Evolutionary conservation across 192 early-diverging fungal genomes (phyloP).

Genomic region (Coemansia sp.): DNA sequence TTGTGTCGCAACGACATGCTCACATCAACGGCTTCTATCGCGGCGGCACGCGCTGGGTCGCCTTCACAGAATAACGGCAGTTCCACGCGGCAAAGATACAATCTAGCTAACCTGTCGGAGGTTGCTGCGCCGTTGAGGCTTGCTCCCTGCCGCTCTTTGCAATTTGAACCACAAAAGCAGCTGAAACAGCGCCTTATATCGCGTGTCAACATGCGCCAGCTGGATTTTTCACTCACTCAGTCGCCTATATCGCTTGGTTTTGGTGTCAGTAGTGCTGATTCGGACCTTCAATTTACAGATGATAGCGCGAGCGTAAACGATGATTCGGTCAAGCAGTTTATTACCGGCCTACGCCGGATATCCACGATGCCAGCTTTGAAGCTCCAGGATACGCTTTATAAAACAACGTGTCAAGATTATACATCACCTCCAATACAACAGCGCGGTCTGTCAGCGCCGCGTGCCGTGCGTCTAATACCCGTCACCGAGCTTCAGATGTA

Average conservation of each 20-base stretch:
- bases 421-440: background rate
- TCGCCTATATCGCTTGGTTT: slow-evolving; percentile 12
- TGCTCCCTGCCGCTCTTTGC: slow-evolving; percentile 16
- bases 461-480: slow-evolving; percentile 15
- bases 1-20: slow-evolving; percentile 40
- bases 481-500: slow-evolving; percentile 18
- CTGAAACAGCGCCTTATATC: slow-evolving; percentile 23
- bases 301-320: background rate
- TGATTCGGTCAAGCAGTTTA: slow-evolving; percentile 3
- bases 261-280: background rate
- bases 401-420: background rate
- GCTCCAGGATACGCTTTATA: background rate
- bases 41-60: background rate
- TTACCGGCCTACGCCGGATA: slow-evolving; percentile 25
- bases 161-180: slow-evolving; percentile 18
- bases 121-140: background rate
- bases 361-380: slow-evolving; percentile 33
- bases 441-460: background rate
- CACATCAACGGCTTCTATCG: background rate
- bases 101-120: background rate
- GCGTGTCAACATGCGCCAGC: slow-evolving; percentile 9
- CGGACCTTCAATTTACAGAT: background rate
- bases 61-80: background rate
- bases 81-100: background rate
- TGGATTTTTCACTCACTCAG: slow-evolving; percentile 8